A percentile compares a stretch with the other conserved stretches of the same genome.
Evolutionary conservation across 2,329 filamentous ascomycete genomes (phyloP).

Genomic region (Cladosporium sp.): DNA sequence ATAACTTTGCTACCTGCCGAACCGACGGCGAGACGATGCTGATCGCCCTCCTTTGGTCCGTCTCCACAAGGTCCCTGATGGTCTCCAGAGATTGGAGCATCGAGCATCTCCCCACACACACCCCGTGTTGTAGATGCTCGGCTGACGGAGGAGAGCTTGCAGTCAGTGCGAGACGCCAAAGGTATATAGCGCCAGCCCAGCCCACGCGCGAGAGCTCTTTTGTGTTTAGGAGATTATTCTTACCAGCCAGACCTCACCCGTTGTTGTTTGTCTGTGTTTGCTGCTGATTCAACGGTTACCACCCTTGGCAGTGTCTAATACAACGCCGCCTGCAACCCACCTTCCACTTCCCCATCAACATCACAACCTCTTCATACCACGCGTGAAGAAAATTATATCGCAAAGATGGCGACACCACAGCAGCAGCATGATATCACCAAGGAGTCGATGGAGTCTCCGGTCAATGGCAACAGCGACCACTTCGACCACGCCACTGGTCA

Average conservation of each 20-base stretch:
- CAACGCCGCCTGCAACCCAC: not conserved
- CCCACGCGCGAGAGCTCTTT: slow-evolving; percentile 12
- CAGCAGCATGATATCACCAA: slow-evolving; percentile 39
- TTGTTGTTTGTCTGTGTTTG: slow-evolving; percentile 21
- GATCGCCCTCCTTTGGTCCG: slow-evolving; percentile 26
- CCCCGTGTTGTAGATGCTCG: slow-evolving; percentile 18
- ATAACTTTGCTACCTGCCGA: slow-evolving; percentile 18
- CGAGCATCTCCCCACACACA: slow-evolving; percentile 21
- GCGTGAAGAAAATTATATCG: slow-evolving; percentile 8
- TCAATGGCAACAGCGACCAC: slow-evolving; percentile 35
- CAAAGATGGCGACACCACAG: slow-evolving; percentile 47
- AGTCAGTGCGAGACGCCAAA: slow-evolving; percentile 19
- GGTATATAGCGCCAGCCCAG: slow-evolving; percentile 19
- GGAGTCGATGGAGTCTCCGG: slow-evolving; percentile 17
- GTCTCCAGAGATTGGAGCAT: slow-evolving; percentile 10
- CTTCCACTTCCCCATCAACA: not conserved
- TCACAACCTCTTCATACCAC: not conserved
- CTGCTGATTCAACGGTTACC: not conserved
- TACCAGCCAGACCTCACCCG: slow-evolving; percentile 15
- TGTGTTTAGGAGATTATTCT: slow-evolving; percentile 11
- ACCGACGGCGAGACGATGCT: slow-evolving; percentile 18
- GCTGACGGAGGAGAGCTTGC: slow-evolving; percentile 20
- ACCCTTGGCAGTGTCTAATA: not conserved
- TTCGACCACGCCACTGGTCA: slow-evolving; percentile 40
- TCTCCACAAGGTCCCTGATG: slow-evolving; percentile 19